Evolutionary conservation across 2,329 filamentous ascomycete genomes (phyloP).

Genomic region (Rhynchosporium secalis): DNA sequence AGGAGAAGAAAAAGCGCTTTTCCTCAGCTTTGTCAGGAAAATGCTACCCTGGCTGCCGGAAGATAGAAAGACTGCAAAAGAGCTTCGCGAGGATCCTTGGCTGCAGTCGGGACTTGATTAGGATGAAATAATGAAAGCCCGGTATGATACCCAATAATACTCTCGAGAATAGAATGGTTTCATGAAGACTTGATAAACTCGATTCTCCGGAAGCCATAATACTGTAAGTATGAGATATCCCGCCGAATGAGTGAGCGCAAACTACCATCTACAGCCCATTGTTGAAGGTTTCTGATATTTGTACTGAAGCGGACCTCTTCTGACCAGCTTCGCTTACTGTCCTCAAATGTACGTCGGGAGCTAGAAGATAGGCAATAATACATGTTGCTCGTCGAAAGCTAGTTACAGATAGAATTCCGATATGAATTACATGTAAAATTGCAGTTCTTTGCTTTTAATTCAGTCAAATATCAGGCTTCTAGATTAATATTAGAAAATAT

Average conservation of each 20-base stretch:
- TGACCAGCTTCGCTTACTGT: no score
- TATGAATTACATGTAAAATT: no score
- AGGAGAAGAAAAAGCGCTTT: slow-evolving; percentile 16
- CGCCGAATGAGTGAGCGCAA: neutral
- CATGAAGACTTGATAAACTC: neutral
- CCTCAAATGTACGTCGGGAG: no score
- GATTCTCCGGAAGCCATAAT: neutral
- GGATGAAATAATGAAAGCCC: slow-evolving; percentile 1
- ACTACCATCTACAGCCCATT: neutral
- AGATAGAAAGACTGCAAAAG: slow-evolving; percentile 18
- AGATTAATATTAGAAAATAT: no score
- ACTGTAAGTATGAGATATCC: neutral
- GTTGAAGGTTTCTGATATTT: no score
- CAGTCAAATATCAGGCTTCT: no score
- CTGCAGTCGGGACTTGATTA: slow-evolving; percentile 13
- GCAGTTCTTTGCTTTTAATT: no score
- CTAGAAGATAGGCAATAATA: no score
- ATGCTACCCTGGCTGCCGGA: slow-evolving; percentile 20
- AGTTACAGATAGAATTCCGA: no score
- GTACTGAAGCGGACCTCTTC: no score
- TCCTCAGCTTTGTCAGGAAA: slow-evolving; percentile 17
- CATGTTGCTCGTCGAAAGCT: no score
- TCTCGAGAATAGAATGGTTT: neutral
- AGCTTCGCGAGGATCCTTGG: slow-evolving; percentile 21
- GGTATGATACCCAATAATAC: neutral